These are phyloP conservation scores for Zizania palustris DNA, from an alignment of 202 grass and related monocot genomes.

Conservation along the genomic window DNA sequence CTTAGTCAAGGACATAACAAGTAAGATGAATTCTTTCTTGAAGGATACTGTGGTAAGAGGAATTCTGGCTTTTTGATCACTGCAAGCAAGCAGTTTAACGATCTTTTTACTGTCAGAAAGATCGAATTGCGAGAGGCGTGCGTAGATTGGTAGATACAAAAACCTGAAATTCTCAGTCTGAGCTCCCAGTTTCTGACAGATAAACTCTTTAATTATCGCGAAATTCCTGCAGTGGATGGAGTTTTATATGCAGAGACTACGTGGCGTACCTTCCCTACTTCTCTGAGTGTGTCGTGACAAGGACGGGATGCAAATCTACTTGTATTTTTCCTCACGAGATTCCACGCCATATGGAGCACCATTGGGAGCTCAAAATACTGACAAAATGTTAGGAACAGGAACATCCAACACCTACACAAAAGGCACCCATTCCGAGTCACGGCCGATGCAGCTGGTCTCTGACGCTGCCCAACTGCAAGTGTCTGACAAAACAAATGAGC, in stretches of 20 bases:
- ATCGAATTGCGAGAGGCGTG: not conserved
- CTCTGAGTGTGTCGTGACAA: not conserved
- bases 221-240: not conserved
- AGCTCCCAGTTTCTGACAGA: too few species aligned
- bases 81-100: too few species aligned
- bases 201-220: not conserved
- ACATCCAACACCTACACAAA: slow-evolving; percentile 23
- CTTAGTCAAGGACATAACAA: not conserved
- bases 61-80: too few species aligned
- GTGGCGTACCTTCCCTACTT: not conserved
- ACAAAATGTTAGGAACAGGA: slow-evolving; percentile 40
- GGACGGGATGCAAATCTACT: not conserved
- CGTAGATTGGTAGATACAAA: too few species aligned
- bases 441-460: slow-evolving; percentile 28
- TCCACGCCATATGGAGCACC: not conserved
- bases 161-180: too few species aligned
- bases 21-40: not conserved
- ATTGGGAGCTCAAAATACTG: not conserved
- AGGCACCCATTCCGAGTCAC: slow-evolving; percentile 41
- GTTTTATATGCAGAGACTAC: too few species aligned
- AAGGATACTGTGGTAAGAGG: too few species aligned
- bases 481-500: not conserved
- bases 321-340: not conserved
- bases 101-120: not conserved
- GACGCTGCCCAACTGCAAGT: not conserved